Evolutionary conservation across 495 filamentous ascomycete species (phyloP), one percentile per base, ranked within the genome.

Genomic region (Aspergillus sclerotioniger): DNA sequence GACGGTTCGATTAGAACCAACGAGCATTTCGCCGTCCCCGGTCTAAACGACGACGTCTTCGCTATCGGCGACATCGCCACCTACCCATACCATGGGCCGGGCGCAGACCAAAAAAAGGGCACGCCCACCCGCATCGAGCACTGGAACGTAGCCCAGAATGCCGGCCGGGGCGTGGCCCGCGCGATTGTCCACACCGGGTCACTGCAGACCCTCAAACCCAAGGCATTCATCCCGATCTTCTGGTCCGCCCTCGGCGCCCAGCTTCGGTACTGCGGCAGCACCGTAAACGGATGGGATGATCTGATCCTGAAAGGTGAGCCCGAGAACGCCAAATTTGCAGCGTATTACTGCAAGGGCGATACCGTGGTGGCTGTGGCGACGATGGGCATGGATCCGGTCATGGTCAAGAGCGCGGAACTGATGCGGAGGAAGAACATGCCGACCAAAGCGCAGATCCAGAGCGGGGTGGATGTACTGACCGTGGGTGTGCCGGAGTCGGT

Each of bases 81-180:
- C 1, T 96, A 91, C 67, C 93, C 93, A 0, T 98, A 97, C 75
- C 82, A 91, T 68, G 92, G 93, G 2, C 92, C 93, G 0, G 91
- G 90, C n/a, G 83, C 88, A 2, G 75, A 86, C 2, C 57, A 65
- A 6, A 51, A 57, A 0, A 58, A 25, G 8, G 59, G 90, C 53
- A 78, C 76, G 5, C 77, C 77, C 25, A 82, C 81, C 2, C 79
- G 90, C 55, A 96, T 96, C 71, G 95, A 98, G 77, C 94, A 98
- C 70, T 98, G 92, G 93, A 92, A 97, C 70, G 94, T 98, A 2
- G 94, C 94, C 3, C 94, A 98, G 72, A 97, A 97, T 62, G 76
- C 88, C 5, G 94, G 94, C 5, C 87, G 93, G 16, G 76, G 78
- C 20, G 94, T 86, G 6, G 94, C 90, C 5, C 73, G 76, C 54